Evolutionary conservation across 2,329 filamentous ascomycete genomes (phyloP).

Genomic region (Diaporthe nobilis): DNA sequence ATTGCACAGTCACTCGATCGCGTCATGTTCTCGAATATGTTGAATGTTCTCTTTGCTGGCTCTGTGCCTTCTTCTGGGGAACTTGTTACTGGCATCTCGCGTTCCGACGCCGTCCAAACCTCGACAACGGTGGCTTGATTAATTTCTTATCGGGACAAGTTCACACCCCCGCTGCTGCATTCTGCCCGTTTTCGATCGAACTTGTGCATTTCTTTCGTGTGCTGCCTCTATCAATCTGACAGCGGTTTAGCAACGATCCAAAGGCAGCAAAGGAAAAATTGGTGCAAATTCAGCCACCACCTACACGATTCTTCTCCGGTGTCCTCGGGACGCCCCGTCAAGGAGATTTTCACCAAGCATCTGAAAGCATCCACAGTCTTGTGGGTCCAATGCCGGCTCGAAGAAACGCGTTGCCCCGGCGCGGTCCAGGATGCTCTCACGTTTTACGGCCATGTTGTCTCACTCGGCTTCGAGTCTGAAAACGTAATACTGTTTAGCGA

Average conservation of each 20-base stretch:
- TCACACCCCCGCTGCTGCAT: no score
- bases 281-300: not conserved
- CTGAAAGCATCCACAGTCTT: not conserved
- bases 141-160: not conserved
- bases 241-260: not conserved
- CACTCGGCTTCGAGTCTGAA: not conserved
- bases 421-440: slow-evolving; percentile 12
- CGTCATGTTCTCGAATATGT: not conserved
- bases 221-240: not conserved
- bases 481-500: not conserved
- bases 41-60: not conserved
- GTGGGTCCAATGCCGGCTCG: slow-evolving; percentile 11
- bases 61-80: not conserved
- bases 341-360: not conserved
- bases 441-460: not conserved
- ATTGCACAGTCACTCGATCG: not conserved
- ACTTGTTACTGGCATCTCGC: not conserved
- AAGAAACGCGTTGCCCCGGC: not conserved
- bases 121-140: not conserved
- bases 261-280: slow-evolving; percentile 2
- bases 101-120: not conserved
- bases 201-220: no score
- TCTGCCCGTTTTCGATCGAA: not conserved
- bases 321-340: not conserved
- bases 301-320: not conserved